A percentile compares a stretch with the other conserved stretches of the same genome.
phyloP scores from a whole-genome alignment of 2,329 filamentous ascomycete genomes.

The Didymella pomorum region DNA sequence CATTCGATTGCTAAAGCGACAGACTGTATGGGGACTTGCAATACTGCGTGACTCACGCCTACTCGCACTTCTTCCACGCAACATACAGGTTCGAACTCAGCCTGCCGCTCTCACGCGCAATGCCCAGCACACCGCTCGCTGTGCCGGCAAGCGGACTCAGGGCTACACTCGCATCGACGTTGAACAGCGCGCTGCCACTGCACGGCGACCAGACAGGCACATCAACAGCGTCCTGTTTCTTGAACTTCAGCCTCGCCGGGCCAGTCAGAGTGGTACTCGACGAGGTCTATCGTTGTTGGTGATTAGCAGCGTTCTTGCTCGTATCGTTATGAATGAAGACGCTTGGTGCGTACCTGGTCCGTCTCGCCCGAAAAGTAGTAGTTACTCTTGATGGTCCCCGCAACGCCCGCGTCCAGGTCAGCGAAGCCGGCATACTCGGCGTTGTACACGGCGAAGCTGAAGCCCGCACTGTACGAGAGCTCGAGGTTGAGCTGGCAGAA shows the following conservation, averaged over 20 bases:
- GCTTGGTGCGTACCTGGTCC: constrained; percentile 38
- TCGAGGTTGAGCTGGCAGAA: constrained; percentile 51
- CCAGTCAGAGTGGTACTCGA: constrained; percentile 37
- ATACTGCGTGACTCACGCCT: background rate
- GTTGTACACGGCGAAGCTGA: constrained; percentile 47
- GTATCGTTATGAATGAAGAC: too few relatives aligned
- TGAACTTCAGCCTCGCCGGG: constrained; percentile 55
- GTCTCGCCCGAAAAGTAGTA: constrained; percentile 50
- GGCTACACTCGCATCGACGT: constrained; percentile 43
- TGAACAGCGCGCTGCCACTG: constrained; percentile 38
- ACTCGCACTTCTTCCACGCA: constrained; percentile 47
- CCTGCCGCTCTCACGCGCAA: constrained; percentile 36
- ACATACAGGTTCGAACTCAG: constrained; percentile 42
- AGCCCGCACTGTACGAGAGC: constrained; percentile 47
- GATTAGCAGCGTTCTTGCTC: background rate
- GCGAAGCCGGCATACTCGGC: constrained; percentile 49
- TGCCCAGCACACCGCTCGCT: constrained; percentile 36
- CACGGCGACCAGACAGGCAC: constrained; percentile 44
- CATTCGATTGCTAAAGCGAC: too few relatives aligned
- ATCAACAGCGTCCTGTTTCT: constrained; percentile 53
- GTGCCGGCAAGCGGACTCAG: constrained; percentile 36
- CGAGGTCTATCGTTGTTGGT: constrained; percentile 19
- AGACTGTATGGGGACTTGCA: background rate
- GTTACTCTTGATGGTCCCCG: constrained; percentile 44
- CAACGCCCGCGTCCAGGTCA: constrained; percentile 46